Percentiles rank a stretch among this genome's conserved stretches.
phyloP scores from a whole-genome alignment of 371 early-diverging fungal species.

The Sporodiniella umbellata region DNA sequence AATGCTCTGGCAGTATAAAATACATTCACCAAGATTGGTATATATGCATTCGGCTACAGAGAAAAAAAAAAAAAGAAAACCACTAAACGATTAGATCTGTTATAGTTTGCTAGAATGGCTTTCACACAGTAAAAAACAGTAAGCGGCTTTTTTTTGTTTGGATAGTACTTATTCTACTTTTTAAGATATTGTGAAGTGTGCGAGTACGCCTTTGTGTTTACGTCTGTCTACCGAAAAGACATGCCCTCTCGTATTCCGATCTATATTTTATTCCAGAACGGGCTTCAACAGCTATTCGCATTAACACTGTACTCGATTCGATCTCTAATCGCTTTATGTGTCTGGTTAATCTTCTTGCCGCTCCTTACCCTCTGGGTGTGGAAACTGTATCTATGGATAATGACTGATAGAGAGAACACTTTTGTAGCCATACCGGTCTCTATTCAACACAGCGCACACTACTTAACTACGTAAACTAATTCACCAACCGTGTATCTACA shows the following conservation, averaged over 20 bases:
- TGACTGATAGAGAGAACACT: conserved; percentile 38
- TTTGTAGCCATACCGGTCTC: no score
- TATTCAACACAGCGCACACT: background rate
- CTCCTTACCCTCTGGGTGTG: conserved; percentile 76
- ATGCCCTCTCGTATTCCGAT: conserved; percentile 68
- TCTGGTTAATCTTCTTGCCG: conserved; percentile 84
- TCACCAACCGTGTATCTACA: no score
- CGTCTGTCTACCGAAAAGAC: conserved; percentile 68
- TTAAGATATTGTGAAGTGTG: conserved; percentile 82
- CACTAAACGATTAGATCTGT: conserved; percentile 6
- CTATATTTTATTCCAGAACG: conserved; percentile 37
- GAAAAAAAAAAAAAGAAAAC: background rate
- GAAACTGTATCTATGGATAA: conserved; percentile 77
- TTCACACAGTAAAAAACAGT: conserved; percentile 73
- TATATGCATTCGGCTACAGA: no score
- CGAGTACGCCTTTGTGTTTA: conserved; percentile 72
- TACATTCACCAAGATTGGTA: conserved; percentile 87
- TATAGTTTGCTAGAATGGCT: conserved; percentile 81
- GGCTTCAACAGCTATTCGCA: conserved; percentile 17
- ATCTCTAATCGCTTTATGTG: conserved; percentile 51
- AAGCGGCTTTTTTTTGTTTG: no score
- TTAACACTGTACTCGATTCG: conserved; percentile 37
- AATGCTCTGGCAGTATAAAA: conserved; percentile 89
- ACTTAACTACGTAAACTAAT: no score
- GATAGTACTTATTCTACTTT: no score